Evolutionary conservation across 768 basidiomycete species (phyloP), one percentile per base, ranked within the genome.

Genomic region (Rhodotorula taiwanensis): DNA sequence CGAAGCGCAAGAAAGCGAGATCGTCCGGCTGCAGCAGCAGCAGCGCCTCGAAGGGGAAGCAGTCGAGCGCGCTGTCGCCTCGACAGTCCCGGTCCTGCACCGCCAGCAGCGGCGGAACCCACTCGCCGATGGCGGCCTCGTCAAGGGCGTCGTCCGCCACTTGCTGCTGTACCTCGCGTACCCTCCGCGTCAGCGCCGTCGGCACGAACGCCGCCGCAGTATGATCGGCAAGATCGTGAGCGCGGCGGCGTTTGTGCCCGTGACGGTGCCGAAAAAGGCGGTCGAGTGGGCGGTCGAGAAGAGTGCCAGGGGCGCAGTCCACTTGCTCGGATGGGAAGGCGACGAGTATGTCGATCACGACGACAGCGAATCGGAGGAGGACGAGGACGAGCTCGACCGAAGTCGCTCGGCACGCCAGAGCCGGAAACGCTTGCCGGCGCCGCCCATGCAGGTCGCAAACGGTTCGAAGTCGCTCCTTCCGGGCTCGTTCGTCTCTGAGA

Each of bases 221-320:
- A 11, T 14, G 55, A 7, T 23, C 33, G 2, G 31, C 23, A n/a
- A 15, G 57, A 48, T 8, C 3, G 58, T 8, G 53, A 34, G 28
- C 52, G 58, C 45, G 44, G 50, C 42, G 27, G 36, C 13, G 50
- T 64, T 23, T 55, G 52, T 39, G 63, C 63, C 63, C 4, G 53
- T 64, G n/a, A 55, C 43, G 18, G 23, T 55, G 11, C 63, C 63
- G 27, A 51, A 31, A 14, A 16, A 28, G 49, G 34, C 42, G 18
- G 13, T 60, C 20, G 49, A 48, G 25, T 64, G 63, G 63, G 53
- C 48, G 16, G 47, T 52, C 23, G 48, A 43, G 25, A 50, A 31
- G 23, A 23, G 45, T 25, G 51, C 51, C 3, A n/a, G 27, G 42
- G 25, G 34, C 13, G 51, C 51, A 13, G 51, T 52, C n/a, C 11